phyloP scores from a whole-genome alignment of 2,329 filamentous ascomycete genomes.

The Bipolaris zeicola region DNA sequence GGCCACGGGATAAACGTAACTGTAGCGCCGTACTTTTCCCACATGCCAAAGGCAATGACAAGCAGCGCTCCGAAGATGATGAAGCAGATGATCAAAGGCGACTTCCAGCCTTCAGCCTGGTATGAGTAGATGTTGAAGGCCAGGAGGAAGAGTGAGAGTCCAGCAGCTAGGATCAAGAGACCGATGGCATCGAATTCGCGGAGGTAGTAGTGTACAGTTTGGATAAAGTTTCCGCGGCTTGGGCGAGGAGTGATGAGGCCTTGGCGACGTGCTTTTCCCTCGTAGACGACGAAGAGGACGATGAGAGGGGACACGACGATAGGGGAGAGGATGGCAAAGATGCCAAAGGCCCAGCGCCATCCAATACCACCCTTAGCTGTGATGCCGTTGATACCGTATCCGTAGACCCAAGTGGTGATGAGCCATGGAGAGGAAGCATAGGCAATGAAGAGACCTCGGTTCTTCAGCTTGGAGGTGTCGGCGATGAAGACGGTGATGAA shows the following conservation, averaged over 20 bases:
- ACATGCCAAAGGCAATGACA: conserved; percentile 48
- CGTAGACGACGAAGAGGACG: conserved; percentile 61
- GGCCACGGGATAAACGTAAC: conserved; percentile 54
- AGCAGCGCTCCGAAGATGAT: conserved; percentile 47
- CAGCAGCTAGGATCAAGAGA: conserved; percentile 64
- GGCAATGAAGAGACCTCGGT: conserved; percentile 66
- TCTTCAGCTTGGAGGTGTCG: conserved; percentile 68
- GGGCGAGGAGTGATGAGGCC: conserved; percentile 57
- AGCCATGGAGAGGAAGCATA: conserved; percentile 45
- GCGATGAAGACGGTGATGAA: conserved; percentile 69
- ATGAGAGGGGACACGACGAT: conserved; percentile 66
- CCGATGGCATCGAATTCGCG: conserved; percentile 69
- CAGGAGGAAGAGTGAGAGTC: conserved; percentile 69
- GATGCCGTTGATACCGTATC: conserved; percentile 38
- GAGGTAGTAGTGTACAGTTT: conserved; percentile 61
- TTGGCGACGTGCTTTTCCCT: conserved; percentile 63
- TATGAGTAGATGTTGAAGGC: conserved; percentile 64
- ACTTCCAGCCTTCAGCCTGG: conserved; percentile 42
- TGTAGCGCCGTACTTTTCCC: conserved; percentile 50
- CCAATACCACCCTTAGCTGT: conserved; percentile 56
- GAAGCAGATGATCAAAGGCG: conserved; percentile 51
- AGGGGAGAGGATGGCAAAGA: conserved; percentile 69
- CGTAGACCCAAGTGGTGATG: conserved; percentile 40
- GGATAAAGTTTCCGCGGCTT: conserved; percentile 53
- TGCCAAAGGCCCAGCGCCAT: conserved; percentile 72